Conservation (phyloP, 2,329 filamentous ascomycete genomes). For the Ophiosphaerella herpotricha region DNA sequence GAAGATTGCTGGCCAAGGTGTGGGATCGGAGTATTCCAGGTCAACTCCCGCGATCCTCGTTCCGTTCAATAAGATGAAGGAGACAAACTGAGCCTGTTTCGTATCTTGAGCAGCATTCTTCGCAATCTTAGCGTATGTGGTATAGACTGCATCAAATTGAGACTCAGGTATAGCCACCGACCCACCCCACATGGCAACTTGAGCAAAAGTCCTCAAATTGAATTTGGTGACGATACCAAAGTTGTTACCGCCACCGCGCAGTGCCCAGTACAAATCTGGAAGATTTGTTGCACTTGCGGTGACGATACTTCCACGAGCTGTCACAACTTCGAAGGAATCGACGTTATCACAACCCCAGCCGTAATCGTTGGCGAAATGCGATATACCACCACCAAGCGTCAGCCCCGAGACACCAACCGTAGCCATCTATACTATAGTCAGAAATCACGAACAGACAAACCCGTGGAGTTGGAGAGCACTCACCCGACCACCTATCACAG, state of each 20-base stretch:
- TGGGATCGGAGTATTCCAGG: slow-evolving; percentile 33
- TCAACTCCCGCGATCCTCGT: slow-evolving; percentile 25
- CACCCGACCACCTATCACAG: slow-evolving; percentile 39
- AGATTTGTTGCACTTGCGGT: slow-evolving; percentile 27
- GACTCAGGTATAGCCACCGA: slow-evolving; percentile 13
- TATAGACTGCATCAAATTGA: slow-evolving; percentile 25
- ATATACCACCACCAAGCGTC: slow-evolving; percentile 31
- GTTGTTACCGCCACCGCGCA: slow-evolving; percentile 43
- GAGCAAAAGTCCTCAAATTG: slow-evolving; percentile 24
- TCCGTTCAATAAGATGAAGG: slow-evolving; percentile 22
- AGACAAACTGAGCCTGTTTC: slow-evolving; percentile 25
- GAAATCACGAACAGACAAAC: background rate
- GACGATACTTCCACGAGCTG: slow-evolving; percentile 20
- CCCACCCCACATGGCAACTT: slow-evolving; percentile 38
- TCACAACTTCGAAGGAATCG: slow-evolving; percentile 37
- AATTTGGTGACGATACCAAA: slow-evolving; percentile 43
- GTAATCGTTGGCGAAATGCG: slow-evolving; percentile 25
- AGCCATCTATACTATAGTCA: slow-evolving; percentile 11
- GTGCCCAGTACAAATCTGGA: slow-evolving; percentile 45
- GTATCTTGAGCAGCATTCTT: slow-evolving; percentile 17
- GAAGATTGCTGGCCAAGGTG: slow-evolving; percentile 26
- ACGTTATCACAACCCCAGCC: slow-evolving; percentile 41
- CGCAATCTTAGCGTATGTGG: slow-evolving; percentile 22
- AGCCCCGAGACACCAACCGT: slow-evolving; percentile 21
- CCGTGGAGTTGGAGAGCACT: background rate